Evolutionary conservation across 768 basidiomycete genomes (phyloP).

Genomic region (Panellus pusillus): DNA sequence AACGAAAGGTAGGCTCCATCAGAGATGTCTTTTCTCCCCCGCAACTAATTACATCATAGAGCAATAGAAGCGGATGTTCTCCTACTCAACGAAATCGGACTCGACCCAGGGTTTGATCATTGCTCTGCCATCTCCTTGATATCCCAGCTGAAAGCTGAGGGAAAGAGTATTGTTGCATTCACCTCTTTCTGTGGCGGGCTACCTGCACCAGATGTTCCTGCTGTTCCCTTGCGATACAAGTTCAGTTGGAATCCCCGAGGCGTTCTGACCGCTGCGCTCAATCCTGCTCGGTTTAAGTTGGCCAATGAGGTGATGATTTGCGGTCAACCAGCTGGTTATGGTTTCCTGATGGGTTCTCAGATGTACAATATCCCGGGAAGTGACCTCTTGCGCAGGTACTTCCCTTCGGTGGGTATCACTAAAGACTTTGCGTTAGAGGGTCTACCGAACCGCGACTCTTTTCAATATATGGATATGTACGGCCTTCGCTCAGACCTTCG

Average conservation of each 20-base stretch:
- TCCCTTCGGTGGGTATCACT: slow-evolving; percentile 68
- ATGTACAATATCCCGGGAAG: slow-evolving; percentile 48
- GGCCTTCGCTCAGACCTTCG: slow-evolving; percentile 50
- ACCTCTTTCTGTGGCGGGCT: slow-evolving; percentile 92
- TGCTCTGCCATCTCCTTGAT: slow-evolving; percentile 80
- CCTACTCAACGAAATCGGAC: slow-evolving; percentile 85
- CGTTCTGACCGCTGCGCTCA: slow-evolving; percentile 78
- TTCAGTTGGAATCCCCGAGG: slow-evolving; percentile 93
- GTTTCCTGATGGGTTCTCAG: slow-evolving; percentile 31
- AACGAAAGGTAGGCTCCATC: slow-evolving; percentile 50
- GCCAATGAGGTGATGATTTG: slow-evolving; percentile 43
- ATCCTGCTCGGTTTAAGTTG: slow-evolving; percentile 68
- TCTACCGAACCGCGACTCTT: slow-evolving; percentile 80
- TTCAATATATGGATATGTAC: slow-evolving; percentile 71
- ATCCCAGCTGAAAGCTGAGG: slow-evolving; percentile 45
- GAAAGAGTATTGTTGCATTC: slow-evolving; percentile 67
- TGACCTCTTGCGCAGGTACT: slow-evolving; percentile 54
- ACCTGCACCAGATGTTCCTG: slow-evolving; percentile 68
- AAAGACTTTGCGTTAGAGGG: slow-evolving; percentile 72
- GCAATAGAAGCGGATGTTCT: slow-evolving; percentile 65
- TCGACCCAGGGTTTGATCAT: slow-evolving; percentile 90
- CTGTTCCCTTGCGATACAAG: slow-evolving; percentile 83
- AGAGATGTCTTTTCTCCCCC: not conserved
- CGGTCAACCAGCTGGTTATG: not conserved
- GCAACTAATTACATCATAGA: slow-evolving; percentile 32